Evolutionary conservation across 495 filamentous ascomycete species (phyloP).

Genomic region (Neurospora africana): DNA sequence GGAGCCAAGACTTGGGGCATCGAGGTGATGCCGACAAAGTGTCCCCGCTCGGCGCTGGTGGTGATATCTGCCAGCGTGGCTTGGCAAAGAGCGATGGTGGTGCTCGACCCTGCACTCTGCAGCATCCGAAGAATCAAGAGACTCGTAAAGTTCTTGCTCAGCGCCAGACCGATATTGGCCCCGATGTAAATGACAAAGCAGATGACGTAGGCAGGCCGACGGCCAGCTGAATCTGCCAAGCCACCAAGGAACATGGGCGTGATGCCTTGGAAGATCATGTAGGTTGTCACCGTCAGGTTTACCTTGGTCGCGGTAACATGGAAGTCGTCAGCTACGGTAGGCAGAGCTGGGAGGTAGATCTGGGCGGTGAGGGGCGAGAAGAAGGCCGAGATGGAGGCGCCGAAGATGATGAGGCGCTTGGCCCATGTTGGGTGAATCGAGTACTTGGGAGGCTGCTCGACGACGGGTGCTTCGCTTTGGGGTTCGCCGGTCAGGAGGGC

Average conservation of each 20-base stretch:
- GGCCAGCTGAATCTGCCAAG: constrained; percentile 43
- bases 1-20: constrained; percentile 30
- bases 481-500: constrained; percentile 4
- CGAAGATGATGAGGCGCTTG: constrained; percentile 51
- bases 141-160: constrained; percentile 37
- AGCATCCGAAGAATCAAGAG: constrained; percentile 44
- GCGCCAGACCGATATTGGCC: constrained; percentile 45
- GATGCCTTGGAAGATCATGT: constrained; percentile 49
- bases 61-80: constrained; percentile 46
- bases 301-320: constrained; percentile 42
- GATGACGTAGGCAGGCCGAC: constrained; percentile 45
- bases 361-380: constrained; percentile 59
- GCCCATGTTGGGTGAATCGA: constrained; percentile 45
- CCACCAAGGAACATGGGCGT: constrained; percentile 47
- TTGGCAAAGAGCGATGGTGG: constrained; percentile 41
- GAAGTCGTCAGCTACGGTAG: constrained; percentile 41
- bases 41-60: constrained; percentile 42
- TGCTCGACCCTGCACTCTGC: constrained; percentile 45
- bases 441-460: constrained; percentile 25
- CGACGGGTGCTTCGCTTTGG: not conserved
- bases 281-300: constrained; percentile 55
- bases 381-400: constrained; percentile 49
- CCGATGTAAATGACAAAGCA: constrained; percentile 45
- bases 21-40: constrained; percentile 30
- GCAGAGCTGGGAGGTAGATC: constrained; percentile 66